phyloP scores from a whole-genome alignment of 2,329 filamentous ascomycete genomes.

The Helotiales sp. region DNA sequence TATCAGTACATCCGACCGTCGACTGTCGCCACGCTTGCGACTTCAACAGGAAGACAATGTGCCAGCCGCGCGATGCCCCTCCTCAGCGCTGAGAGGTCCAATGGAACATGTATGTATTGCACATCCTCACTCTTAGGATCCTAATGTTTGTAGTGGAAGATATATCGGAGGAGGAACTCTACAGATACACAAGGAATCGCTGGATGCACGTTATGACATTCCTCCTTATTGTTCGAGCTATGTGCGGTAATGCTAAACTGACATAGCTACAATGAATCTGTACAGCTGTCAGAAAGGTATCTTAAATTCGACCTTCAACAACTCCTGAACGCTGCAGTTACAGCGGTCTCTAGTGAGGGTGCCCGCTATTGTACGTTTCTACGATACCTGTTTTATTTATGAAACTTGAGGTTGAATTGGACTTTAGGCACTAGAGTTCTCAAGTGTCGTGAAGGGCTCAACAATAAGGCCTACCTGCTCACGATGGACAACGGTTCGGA shows the following conservation, averaged over 20 bases:
- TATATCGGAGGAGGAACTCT: not conserved
- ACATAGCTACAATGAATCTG: not conserved
- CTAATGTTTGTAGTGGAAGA: not conserved
- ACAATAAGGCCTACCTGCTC: not conserved
- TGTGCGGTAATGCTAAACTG: too few species aligned
- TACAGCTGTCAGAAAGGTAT: not conserved
- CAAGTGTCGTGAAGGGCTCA: not conserved
- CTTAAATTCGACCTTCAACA: too few species aligned
- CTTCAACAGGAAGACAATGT: not conserved
- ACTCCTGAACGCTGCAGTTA: not conserved
- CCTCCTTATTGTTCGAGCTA: too few species aligned
- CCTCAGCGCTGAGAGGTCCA: not conserved
- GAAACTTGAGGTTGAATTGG: too few species aligned
- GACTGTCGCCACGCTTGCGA: not conserved
- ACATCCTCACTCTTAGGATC: not conserved
- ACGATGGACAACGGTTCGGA: too few species aligned
- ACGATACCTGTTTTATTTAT: too few species aligned
- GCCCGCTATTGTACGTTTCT: too few species aligned
- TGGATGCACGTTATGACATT: not conserved
- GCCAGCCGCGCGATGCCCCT: not conserved
- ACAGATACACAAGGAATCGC: not conserved
- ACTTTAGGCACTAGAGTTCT: too few species aligned
- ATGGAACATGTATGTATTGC: not conserved
- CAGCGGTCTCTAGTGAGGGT: too few species aligned
- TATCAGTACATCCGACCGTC: not conserved